phyloP scores from a whole-genome alignment of 371 early-diverging fungal genomes.

The Mucor saturninus region DNA sequence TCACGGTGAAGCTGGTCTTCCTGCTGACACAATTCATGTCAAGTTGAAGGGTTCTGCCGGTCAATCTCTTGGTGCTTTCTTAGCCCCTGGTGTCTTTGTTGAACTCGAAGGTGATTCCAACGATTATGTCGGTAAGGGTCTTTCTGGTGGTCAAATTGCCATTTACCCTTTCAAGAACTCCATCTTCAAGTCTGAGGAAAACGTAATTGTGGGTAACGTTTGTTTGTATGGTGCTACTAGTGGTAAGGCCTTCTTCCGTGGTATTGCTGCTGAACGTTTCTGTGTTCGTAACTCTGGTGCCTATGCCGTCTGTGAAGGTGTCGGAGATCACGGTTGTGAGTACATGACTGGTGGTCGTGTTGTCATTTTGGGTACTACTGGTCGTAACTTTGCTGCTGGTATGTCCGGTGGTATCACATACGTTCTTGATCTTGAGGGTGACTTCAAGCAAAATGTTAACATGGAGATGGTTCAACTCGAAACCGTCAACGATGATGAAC shows the following conservation, averaged over 20 bases:
- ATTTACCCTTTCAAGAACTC: conserved; percentile 87
- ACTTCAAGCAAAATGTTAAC: conserved; percentile 77
- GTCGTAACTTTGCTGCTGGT: conserved; percentile 95
- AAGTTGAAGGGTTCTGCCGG: conserved; percentile 94
- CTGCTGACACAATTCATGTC: conserved; percentile 84
- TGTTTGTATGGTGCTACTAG: conserved; percentile 96
- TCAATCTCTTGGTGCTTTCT: conserved; percentile 95
- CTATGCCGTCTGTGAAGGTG: conserved; percentile 93
- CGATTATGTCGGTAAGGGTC: conserved; percentile 98
- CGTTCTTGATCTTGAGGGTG: conserved; percentile 67
- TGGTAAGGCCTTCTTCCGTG: conserved; percentile 91
- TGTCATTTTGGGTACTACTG: conserved; percentile 82
- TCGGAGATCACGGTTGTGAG: conserved; percentile 98
- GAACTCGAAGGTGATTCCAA: conserved; percentile 97
- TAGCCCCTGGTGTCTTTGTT: conserved; percentile 89
- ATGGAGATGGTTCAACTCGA: conserved; percentile 90
- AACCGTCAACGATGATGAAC: conserved; percentile 76
- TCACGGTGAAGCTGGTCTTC: conserved; percentile 85
- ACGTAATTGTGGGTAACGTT: conserved; percentile 95
- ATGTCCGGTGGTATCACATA: conserved; percentile 96
- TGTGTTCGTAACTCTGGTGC: conserved; percentile 98
- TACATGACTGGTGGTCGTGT: conserved; percentile 97
- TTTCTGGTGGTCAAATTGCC: conserved; percentile 89
- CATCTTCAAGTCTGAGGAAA: conserved; percentile 81
- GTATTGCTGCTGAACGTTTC: conserved; percentile 97